Evolutionary conservation across 371 early-diverging fungal genomes (phyloP), one percentile per base, ranked within the genome.

Genomic region (Phascolomyces articulosus): DNA sequence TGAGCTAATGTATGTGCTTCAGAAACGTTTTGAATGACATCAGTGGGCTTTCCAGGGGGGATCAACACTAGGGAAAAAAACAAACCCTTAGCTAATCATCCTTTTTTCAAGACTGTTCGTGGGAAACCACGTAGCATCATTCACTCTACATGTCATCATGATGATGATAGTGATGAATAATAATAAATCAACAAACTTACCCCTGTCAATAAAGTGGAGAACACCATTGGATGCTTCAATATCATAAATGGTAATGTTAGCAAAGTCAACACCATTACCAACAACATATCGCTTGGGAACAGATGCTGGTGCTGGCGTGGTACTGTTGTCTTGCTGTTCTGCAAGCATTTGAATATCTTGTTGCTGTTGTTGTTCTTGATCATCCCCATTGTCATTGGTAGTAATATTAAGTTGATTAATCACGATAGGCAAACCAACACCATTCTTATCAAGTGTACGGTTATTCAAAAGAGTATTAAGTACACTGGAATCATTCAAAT

Each of bases 181-280:
- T n/a, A n/a, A n/a, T n/a, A n/a, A n/a, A n/a, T n/a, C n/a, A n/a
- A n/a, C n/a, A n/a, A n/a, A n/a, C 61, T 51, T 68, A 79, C 79
- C 64, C 41, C 69, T 64, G 55, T 79, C 71, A 56, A 79, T 72
- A 21, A 79, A 41, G 44, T 80, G 74, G 7, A 75, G 31, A 18
- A 72, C 62, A 40, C 81, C 81, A 63, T 80, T 80, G 16, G 70
- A 66, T 2, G 78, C 74, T 8, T 58, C 28, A 21, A 80, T 66
- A 62, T 80, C 74, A 2, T 63, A 24, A 7, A 57, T 16, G 0
- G 66, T 63, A 4, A 75, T 69, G 29, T 62, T 67, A 26, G 74
- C 63, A n/a, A 60, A 55, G 7, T 40, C 48, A 20, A 55, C 18
- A 15, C 78, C 81, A 47, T 80, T 73, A 26, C 78, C 76, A 7